Conservation (phyloP, 805 yeast genomes). For the Suhomyces faveliae region DNA sequence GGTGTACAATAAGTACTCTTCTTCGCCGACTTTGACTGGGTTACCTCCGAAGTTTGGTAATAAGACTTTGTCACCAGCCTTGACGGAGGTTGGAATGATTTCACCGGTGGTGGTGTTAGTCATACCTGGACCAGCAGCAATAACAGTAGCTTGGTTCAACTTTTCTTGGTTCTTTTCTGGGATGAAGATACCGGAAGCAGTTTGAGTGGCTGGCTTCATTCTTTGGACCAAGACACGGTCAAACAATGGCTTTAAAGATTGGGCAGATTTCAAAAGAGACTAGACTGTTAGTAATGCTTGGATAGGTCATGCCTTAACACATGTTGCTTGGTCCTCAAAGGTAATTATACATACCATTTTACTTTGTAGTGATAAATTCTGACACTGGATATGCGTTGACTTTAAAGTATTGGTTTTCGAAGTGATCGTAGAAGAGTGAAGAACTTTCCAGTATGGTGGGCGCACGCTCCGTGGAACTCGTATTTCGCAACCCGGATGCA, state of each 20-base stretch:
- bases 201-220: constrained; percentile 84
- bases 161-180: constrained; percentile 97
- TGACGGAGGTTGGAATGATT: constrained; percentile 68
- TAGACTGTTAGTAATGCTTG: constrained; percentile 24
- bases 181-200: constrained; percentile 88
- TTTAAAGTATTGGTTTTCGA: background rate
- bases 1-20: constrained; percentile 79
- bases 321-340: background rate
- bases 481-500: background rate
- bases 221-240: constrained; percentile 97
- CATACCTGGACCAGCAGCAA: constrained; percentile 95
- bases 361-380: background rate
- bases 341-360: constrained; percentile 3
- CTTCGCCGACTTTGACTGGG: constrained; percentile 81
- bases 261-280: constrained; percentile 75
- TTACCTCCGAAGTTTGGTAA: constrained; percentile 95
- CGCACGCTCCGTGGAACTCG: background rate
- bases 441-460: constrained; percentile 4
- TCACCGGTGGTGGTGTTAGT: constrained; percentile 69
- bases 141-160: constrained; percentile 85
- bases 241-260: constrained; percentile 85
- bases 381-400: background rate
- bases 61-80: constrained; percentile 90
- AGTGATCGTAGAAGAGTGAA: constrained; percentile 3
- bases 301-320: constrained; percentile 1